A percentile compares a stretch with the other conserved stretches of the same genome.
phyloP scores from a whole-genome alignment of 306 rosid species.

The Betula pendula region DNA sequence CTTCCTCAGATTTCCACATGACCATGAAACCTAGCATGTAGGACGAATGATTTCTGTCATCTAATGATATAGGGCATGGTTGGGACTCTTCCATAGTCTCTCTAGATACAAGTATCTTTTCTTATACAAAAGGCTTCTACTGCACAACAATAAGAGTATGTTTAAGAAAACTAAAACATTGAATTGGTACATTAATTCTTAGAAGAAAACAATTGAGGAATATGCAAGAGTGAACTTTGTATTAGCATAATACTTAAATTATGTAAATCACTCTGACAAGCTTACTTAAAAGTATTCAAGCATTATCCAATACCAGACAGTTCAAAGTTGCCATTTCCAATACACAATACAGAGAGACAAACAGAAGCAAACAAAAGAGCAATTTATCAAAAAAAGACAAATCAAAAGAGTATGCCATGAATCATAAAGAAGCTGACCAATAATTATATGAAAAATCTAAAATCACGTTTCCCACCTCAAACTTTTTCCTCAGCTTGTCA shows the following conservation, averaged over 20 bases:
- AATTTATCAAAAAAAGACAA: neutral
- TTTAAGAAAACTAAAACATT: neutral
- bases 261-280: neutral
- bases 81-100: neutral
- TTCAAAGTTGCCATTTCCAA: neutral
- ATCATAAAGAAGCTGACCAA: neutral
- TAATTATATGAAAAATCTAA: neutral
- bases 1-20: no score
- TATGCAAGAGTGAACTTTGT: neutral
- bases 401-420: neutral
- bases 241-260: neutral
- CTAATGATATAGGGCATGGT: no score
- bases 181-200: neutral
- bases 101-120: neutral
- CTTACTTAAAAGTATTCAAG: neutral
- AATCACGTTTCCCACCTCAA: slow-evolving; percentile 67
- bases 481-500: slow-evolving; percentile 64
- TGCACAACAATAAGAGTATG: neutral
- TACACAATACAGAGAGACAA: neutral
- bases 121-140: neutral
- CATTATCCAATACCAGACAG: neutral
- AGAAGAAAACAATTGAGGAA: neutral
- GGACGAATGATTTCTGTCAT: neutral
- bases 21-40: no score
- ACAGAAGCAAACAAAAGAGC: neutral